Evolutionary conservation across 2,329 filamentous ascomycete species (phyloP).

Genomic region (Calonectria pteridis): DNA sequence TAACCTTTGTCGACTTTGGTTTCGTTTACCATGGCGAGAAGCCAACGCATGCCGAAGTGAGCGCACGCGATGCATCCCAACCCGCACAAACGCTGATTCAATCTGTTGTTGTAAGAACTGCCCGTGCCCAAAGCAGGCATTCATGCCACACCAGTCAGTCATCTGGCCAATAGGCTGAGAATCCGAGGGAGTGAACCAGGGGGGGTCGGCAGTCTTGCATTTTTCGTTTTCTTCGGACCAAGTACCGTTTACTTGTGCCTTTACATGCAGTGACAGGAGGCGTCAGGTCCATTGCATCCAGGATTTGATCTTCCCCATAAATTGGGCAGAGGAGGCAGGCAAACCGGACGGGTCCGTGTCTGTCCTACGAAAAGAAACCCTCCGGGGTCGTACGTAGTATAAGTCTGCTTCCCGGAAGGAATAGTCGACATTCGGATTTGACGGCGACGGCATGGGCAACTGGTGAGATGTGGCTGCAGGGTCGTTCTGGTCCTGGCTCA

Average conservation of each 20-base stretch:
- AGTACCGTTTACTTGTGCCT: not conserved
- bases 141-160: not conserved
- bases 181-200: not conserved
- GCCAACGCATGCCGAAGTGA: not conserved
- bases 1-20: not conserved
- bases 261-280: not conserved
- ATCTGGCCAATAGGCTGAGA: not conserved
- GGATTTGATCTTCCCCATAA: not conserved
- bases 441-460: constrained; percentile 26
- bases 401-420: constrained; percentile 53
- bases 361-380: constrained; percentile 32
- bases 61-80: not conserved
- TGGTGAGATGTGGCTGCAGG: not conserved
- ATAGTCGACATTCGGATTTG: constrained; percentile 47
- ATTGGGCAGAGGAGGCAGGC: not conserved
- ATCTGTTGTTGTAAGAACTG: not conserved
- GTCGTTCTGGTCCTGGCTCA: constrained; percentile 13
- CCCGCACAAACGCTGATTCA: not conserved
- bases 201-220: not conserved
- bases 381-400: constrained; percentile 45
- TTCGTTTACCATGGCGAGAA: not conserved
- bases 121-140: not conserved
- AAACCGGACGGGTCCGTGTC: not conserved
- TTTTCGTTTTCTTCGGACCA: not conserved
- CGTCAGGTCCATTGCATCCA: constrained; percentile 9